These are phyloP conservation scores for Ceratobasidium sp. DNA, from an alignment of 1,284 basidiomycete genomes.

Conservation along the genomic window DNA sequence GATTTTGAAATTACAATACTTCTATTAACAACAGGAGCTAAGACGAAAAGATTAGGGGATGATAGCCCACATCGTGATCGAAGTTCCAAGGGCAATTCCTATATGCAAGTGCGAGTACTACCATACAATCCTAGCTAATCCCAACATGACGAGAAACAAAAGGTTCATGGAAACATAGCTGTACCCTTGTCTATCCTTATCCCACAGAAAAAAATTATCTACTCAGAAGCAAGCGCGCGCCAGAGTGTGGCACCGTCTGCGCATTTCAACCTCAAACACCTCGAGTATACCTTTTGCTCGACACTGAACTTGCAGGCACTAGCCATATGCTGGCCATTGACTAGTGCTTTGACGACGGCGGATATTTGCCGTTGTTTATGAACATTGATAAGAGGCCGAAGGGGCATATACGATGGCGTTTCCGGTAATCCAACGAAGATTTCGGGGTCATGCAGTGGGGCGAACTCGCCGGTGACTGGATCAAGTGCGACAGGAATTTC, in stretches of 20 bases:
- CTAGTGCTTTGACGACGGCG: constrained; percentile 74
- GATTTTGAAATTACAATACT: too few relatives aligned
- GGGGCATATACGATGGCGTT: constrained; percentile 73
- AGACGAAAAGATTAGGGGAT: too few relatives aligned
- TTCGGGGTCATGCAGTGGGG: constrained; percentile 72
- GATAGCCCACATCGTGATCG: too few relatives aligned
- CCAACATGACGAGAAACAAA: background rate
- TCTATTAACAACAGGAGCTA: too few relatives aligned
- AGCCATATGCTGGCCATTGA: constrained; percentile 81
- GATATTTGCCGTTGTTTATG: constrained; percentile 86
- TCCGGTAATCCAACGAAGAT: constrained; percentile 74
- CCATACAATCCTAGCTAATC: background rate
- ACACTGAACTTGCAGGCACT: constrained; percentile 69
- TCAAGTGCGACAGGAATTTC: constrained; percentile 71
- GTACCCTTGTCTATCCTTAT: background rate
- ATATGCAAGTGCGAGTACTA: background rate
- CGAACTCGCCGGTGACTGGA: constrained; percentile 65
- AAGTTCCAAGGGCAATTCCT: too few relatives aligned
- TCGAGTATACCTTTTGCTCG: constrained; percentile 76
- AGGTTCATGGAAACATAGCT: background rate
- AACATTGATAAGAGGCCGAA: constrained; percentile 87
- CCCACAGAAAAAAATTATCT: background rate
- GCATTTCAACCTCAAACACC: constrained; percentile 74
- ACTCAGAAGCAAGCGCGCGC: constrained; percentile 13
- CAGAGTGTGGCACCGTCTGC: constrained; percentile 54